A percentile compares a stretch with the other conserved stretches of the same genome.
Conservation (phyloP, 371 early-diverging fungal species). For the Thermomucor indicae-seudaticae region DNA sequence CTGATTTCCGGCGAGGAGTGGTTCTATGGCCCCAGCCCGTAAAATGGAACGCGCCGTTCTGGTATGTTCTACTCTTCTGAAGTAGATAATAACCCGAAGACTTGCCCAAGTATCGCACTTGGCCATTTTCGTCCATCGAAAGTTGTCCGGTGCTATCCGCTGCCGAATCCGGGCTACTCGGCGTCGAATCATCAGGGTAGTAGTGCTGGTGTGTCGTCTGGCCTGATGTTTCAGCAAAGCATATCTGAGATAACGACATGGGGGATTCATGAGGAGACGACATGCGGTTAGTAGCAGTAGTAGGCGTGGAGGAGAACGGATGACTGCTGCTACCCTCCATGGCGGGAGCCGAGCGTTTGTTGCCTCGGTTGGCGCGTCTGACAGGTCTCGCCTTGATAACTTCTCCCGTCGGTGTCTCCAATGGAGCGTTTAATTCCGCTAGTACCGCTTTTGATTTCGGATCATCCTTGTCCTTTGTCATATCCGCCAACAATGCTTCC, state of each 20-base stretch:
- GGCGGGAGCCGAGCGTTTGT: neutral
- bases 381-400: constrained; percentile 40
- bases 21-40: constrained; percentile 24
- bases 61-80: constrained; percentile 40
- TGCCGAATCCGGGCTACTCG: constrained; percentile 4
- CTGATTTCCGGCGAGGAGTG: neutral
- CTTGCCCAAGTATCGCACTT: constrained; percentile 41
- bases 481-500: constrained; percentile 54
- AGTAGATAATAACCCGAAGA: constrained; percentile 46
- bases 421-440: constrained; percentile 53
- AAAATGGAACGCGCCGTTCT: constrained; percentile 40
- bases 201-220: constrained; percentile 4
- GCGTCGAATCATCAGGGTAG: neutral
- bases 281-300: neutral
- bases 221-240: neutral
- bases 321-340: too few species aligned
- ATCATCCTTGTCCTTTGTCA: constrained; percentile 46
- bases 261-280: constrained; percentile 2
- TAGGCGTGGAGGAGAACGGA: neutral
- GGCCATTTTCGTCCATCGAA: constrained; percentile 45
- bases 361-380: constrained; percentile 17
- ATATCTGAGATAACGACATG: neutral
- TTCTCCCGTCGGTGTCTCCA: constrained; percentile 40
- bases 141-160: constrained; percentile 34
- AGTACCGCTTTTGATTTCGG: constrained; percentile 47